Percentiles rank a stretch among this genome's conserved stretches.
Evolutionary conservation across 1,139 yeast species (phyloP).

Genomic region (Hyphopichia fennica): DNA sequence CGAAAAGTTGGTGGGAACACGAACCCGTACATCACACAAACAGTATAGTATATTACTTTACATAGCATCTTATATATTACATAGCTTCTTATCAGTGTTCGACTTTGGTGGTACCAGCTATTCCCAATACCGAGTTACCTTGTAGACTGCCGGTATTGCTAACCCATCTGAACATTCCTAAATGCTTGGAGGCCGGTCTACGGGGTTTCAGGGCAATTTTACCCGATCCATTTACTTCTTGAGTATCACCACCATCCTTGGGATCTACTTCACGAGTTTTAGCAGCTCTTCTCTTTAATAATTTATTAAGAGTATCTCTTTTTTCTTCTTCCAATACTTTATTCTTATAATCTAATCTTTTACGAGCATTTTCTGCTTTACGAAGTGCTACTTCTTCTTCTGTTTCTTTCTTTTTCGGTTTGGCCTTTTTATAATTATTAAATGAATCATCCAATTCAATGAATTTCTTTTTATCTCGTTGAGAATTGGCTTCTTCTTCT

Average conservation of each 20-base stretch:
- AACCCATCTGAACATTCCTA: conserved; percentile 30
- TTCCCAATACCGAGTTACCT: conserved; percentile 1
- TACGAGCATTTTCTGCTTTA: conserved; percentile 85
- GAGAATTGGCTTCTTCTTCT: conserved; percentile 9
- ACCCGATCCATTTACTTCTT: conserved; percentile 13
- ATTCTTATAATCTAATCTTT: conserved; percentile 82
- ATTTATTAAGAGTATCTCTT: conserved; percentile 81
- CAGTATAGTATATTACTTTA: too few species aligned
- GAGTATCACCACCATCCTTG: conserved; percentile 38
- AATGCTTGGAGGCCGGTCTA: conserved; percentile 35
- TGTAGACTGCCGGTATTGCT: conserved; percentile 9
- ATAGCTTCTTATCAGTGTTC: too few species aligned
- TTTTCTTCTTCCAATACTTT: conserved; percentile 89
- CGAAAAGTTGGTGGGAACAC: too few species aligned
- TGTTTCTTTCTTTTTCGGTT: conserved; percentile 54
- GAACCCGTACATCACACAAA: too few species aligned
- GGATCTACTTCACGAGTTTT: conserved; percentile 50
- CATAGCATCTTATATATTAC: too few species aligned
- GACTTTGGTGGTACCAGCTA: not conserved
- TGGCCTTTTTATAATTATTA: conserved; percentile 24
- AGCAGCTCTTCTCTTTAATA: conserved; percentile 79
- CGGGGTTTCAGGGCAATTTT: conserved; percentile 27
- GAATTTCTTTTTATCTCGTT: conserved; percentile 17
- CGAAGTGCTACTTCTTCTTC: conserved; percentile 83
- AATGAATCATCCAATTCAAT: conserved; percentile 24